phyloP scores from a whole-genome alignment of 306 rosid genomes.

The Vigna mungo region DNA sequence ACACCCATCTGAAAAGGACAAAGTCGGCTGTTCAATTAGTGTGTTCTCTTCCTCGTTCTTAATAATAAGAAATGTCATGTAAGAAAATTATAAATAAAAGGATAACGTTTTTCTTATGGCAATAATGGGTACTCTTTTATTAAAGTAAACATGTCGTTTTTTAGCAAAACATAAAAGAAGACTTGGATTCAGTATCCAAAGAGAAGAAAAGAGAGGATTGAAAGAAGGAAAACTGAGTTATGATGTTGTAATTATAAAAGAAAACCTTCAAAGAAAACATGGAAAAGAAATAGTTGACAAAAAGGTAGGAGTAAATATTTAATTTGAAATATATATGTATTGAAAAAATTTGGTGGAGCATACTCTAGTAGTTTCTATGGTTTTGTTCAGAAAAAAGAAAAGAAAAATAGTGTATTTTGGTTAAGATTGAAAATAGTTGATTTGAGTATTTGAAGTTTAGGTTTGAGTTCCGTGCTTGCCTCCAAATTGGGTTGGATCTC shows the following conservation, averaged over 20 bases:
- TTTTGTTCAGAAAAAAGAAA: background rate
- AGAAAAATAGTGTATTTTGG: background rate
- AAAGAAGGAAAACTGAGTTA: background rate
- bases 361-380: background rate
- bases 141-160: conserved; percentile 1
- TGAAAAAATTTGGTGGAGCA: too few relatives aligned
- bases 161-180: background rate
- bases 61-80: background rate
- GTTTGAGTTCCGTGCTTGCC: conserved; percentile 56
- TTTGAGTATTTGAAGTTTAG: conserved; percentile 34
- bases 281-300: background rate
- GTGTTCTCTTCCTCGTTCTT: background rate
- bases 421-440: conserved; percentile 6
- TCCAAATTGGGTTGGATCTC: conserved; percentile 74
- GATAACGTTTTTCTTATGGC: background rate
- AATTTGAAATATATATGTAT: background rate
- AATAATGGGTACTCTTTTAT: background rate
- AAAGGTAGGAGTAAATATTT: background rate
- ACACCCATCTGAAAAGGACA: background rate
- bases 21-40: background rate
- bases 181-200: background rate
- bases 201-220: background rate
- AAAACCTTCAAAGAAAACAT: background rate
- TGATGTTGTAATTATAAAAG: conserved; percentile 6
- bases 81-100: background rate